These are phyloP conservation scores for Aureobasidium namibiae DNA, from an alignment of 2,329 filamentous ascomycete species.

Conservation along the genomic window DNA sequence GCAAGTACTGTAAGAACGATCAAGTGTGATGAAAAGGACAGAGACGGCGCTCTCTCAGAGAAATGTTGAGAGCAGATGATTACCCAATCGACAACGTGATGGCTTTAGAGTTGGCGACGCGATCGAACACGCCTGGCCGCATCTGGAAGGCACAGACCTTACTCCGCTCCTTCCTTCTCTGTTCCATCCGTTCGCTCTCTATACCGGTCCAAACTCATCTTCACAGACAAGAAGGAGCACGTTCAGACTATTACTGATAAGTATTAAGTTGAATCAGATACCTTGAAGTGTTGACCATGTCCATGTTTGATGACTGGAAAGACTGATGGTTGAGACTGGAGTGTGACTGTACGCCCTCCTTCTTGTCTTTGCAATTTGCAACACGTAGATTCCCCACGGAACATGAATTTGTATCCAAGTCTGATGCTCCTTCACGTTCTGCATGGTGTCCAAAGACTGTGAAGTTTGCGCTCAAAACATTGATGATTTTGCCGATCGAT, in stretches of 20 bases:
- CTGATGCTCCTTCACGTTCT: not conserved
- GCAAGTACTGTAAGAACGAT: not conserved
- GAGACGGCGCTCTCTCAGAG: not conserved
- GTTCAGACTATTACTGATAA: not conserved
- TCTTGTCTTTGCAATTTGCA: too few species aligned
- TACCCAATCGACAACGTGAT: conserved; percentile 3
- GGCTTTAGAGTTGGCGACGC: conserved; percentile 5
- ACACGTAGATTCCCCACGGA: not conserved
- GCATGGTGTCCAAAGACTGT: not conserved
- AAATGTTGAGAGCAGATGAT: conserved; percentile 1
- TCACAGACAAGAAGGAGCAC: not conserved
- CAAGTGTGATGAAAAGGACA: not conserved
- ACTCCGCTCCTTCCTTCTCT: not conserved
- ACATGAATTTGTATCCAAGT: not conserved
- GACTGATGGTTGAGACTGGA: not conserved
- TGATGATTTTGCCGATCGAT: too few species aligned
- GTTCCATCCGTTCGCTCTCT: not conserved
- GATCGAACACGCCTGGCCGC: not conserved
- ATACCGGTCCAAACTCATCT: not conserved
- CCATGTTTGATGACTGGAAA: not conserved
- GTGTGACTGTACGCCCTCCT: not conserved
- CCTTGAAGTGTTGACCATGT: not conserved
- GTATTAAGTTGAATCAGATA: not conserved
- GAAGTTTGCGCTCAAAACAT: too few species aligned
- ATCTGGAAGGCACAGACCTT: conserved; percentile 3